Evolutionary conservation across 1,284 basidiomycete genomes (phyloP).

Genomic region (Microbotryum lychnidis-dioicae): DNA sequence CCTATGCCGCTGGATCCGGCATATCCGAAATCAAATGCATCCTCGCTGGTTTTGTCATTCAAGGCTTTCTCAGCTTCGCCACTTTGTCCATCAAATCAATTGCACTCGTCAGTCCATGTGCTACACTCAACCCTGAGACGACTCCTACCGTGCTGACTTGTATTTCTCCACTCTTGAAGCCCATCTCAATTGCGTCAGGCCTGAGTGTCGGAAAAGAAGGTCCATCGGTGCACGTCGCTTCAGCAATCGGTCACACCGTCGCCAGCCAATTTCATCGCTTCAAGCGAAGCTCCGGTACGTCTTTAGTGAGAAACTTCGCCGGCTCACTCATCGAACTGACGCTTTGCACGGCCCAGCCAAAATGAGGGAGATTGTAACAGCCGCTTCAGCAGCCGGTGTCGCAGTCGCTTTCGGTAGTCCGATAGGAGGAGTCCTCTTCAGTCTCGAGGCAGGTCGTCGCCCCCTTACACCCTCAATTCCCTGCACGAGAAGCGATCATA

Average conservation of each 20-base stretch:
- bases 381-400: conserved; percentile 92
- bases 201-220: conserved; percentile 98
- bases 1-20: conserved; percentile 93
- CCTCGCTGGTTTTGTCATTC: conserved; percentile 91
- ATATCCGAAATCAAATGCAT: conserved; percentile 99
- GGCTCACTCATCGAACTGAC: not conserved
- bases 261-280: conserved; percentile 74
- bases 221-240: conserved; percentile 94
- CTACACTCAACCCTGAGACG: not conserved
- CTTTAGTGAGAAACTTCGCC: not conserved
- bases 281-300: conserved; percentile 72
- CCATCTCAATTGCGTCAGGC: conserved; percentile 93
- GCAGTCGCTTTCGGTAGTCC: conserved; percentile 96
- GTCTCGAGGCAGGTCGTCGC: conserved; percentile 47
- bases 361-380: conserved; percentile 90
- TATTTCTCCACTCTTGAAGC: conserved; percentile 48
- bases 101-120: conserved; percentile 59
- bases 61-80: conserved; percentile 80
- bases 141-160: conserved; percentile 1
- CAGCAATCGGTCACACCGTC: conserved; percentile 82
- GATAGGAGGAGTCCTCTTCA: conserved; percentile 92
- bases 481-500: not conserved
- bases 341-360: conserved; percentile 53
- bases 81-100: conserved; percentile 88
- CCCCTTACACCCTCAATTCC: not conserved